Percentiles rank a stretch among this genome's conserved stretches.
phyloP scores from a whole-genome alignment of 2,329 filamentous ascomycete species.

The Hirsutella thompsonii region DNA sequence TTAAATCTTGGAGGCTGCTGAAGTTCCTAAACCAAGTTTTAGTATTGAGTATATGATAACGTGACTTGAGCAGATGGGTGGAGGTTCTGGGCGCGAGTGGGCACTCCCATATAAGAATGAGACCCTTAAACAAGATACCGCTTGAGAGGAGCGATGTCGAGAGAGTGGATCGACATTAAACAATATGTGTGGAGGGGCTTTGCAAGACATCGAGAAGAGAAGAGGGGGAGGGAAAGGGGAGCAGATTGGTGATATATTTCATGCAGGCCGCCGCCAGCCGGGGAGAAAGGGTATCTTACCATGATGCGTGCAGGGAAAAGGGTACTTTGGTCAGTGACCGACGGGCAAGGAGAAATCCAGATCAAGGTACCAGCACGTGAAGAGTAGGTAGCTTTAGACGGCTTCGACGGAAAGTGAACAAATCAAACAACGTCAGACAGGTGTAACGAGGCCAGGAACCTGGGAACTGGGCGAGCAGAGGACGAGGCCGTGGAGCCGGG shows the following conservation, averaged over 20 bases:
- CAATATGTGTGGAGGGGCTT: background rate
- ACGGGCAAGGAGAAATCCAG: constrained; percentile 17
- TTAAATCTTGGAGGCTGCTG: constrained; percentile 15
- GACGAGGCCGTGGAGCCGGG: constrained; percentile 10
- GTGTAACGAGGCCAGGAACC: constrained; percentile 8
- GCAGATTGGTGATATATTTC: constrained; percentile 27
- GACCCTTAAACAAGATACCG: no score
- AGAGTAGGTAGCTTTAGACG: constrained; percentile 19
- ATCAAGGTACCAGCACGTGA: constrained; percentile 24
- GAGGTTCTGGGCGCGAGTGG: no score
- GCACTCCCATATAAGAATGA: no score
- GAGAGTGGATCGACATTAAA: background rate
- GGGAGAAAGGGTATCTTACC: constrained; percentile 31
- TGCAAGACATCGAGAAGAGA: constrained; percentile 9
- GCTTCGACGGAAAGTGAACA: constrained; percentile 18
- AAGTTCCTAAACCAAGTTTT: no score
- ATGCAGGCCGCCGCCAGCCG: constrained; percentile 30
- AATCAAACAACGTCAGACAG: constrained; percentile 15
- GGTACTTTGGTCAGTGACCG: constrained; percentile 22
- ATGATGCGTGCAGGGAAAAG: constrained; percentile 28
- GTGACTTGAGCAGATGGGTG: no score
- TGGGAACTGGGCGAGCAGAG: constrained; percentile 6
- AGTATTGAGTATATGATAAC: no score
- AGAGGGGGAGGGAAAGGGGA: constrained; percentile 12
- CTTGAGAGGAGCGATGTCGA: background rate